Evolutionary conservation across 768 basidiomycete species (phyloP).

Genomic region (Tephrocybe sp.): DNA sequence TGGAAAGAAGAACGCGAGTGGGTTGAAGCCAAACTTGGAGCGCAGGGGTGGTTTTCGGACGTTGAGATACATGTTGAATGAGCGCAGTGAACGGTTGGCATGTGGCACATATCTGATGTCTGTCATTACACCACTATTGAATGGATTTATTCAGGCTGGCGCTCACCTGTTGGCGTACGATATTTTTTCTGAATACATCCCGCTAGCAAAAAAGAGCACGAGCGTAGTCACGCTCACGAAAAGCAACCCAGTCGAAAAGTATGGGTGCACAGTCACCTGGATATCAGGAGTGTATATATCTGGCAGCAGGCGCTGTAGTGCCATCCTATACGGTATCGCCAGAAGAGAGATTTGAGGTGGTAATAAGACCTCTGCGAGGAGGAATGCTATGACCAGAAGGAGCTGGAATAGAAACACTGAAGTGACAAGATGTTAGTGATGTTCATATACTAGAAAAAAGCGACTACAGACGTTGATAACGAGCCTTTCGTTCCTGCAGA

Average conservation of each 20-base stretch:
- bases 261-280: slow-evolving; percentile 58
- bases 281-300: slow-evolving; percentile 41
- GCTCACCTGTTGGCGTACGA: slow-evolving; percentile 92
- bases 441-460: not conserved
- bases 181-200: slow-evolving; percentile 95
- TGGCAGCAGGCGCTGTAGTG: slow-evolving; percentile 51
- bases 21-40: slow-evolving; percentile 54
- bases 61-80: slow-evolving; percentile 97
- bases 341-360: slow-evolving; percentile 61
- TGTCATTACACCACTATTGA: not conserved
- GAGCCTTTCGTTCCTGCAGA: slow-evolving; percentile 72
- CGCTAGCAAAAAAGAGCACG: slow-evolving; percentile 92
- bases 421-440: not conserved
- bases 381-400: slow-evolving; percentile 61
- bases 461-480: slow-evolving; percentile 68
- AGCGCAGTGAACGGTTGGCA: slow-evolving; percentile 86
- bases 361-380: slow-evolving; percentile 74
- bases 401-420: slow-evolving; percentile 77
- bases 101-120: slow-evolving; percentile 89
- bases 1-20: slow-evolving; percentile 57
- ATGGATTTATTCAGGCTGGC: not conserved
- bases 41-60: slow-evolving; percentile 77
- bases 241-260: slow-evolving; percentile 74
- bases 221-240: slow-evolving; percentile 91
- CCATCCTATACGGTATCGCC: slow-evolving; percentile 54